Base-by-base conservation (phyloP, 306 rosid species). In the Cyclanthera cordifolia region DNA sequence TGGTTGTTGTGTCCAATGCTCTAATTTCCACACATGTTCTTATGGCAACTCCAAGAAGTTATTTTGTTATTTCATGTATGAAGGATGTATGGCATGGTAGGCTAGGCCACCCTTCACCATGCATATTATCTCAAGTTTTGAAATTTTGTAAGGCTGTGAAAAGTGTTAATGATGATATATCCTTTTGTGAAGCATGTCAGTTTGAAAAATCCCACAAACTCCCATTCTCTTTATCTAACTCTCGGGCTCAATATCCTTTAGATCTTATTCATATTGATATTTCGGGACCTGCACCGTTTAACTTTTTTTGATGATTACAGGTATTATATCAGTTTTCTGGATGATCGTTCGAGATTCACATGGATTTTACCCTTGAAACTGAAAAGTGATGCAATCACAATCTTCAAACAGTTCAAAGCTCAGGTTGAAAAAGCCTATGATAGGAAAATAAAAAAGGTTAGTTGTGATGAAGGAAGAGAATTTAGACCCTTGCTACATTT, bases 301-400 rank as follows among this genome's bases (percentile, higher is more conserved):
- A 12, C 5, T 0, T n/a, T n/a, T n/a, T n/a, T n/a, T n/a, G 3
- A 45, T 3, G 5, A 5, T 0, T 13, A 2, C 3, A 1, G n/a
- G 1, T 45, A 45, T 3, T 12, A 45, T 1, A 45, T 45, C 5
- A 45, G 49, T 0, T 45, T 45, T 13, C n/a, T 45, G 2, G 49
- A 45, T 45, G 49, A 45, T 1, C 4, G 3, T 0, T 45, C 49
- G 0, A 0, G n/a, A 3, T 45, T 2, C 1, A 8, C n/a, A 0
- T 45, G 49, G 49, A 45, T 45, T 13, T 45, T 12, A 2, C 49
- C 49, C 0, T 12, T 45, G 1, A 45, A 45, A 12, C 3, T 2
- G 4, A 45, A 45, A 13, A 4, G n/a, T 45, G 49, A 45, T 45
- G 49, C 5, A 0, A 12, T 45, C 0, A 13, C 2, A 0, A 5